These are phyloP conservation scores for Lipomyces yamadae DNA, from an alignment of 805 yeast genomes.

Conservation along the genomic window DNA sequence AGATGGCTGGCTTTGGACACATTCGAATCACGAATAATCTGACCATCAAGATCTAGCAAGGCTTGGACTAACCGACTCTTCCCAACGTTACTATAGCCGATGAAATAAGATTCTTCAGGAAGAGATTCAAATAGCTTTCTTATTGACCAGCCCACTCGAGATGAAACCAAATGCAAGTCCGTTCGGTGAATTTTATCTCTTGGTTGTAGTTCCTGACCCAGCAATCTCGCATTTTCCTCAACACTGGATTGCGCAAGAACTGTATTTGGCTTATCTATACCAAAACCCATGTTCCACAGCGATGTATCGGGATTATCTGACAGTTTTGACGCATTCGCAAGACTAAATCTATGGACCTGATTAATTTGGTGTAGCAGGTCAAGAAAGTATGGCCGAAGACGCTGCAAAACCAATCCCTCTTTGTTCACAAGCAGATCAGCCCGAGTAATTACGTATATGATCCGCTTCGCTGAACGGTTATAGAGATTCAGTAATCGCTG, in stretches of 20 bases:
- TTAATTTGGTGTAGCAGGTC: slow-evolving; percentile 6
- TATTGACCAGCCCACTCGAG: slow-evolving; percentile 59
- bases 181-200: slow-evolving; percentile 25
- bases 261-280: neutral
- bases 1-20: neutral
- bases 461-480: neutral
- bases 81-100: slow-evolving; percentile 91
- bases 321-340: neutral
- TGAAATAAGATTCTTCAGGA: slow-evolving; percentile 51
- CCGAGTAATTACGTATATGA: slow-evolving; percentile 20
- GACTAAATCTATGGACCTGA: slow-evolving; percentile 2
- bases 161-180: slow-evolving; percentile 57
- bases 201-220: neutral
- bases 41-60: slow-evolving; percentile 64
- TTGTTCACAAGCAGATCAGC: slow-evolving; percentile 22
- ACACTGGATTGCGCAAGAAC: neutral
- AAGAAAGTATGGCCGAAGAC: slow-evolving; percentile 19
- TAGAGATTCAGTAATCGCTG: slow-evolving; percentile 10
- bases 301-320: slow-evolving; percentile 4
- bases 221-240: neutral
- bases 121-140: slow-evolving; percentile 49
- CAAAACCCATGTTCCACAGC: slow-evolving; percentile 22
- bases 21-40: neutral
- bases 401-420: slow-evolving; percentile 4
- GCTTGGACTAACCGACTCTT: slow-evolving; percentile 77